Evolutionary conservation across 768 basidiomycete genomes (phyloP).

Genomic region (Hericium coralloides): DNA sequence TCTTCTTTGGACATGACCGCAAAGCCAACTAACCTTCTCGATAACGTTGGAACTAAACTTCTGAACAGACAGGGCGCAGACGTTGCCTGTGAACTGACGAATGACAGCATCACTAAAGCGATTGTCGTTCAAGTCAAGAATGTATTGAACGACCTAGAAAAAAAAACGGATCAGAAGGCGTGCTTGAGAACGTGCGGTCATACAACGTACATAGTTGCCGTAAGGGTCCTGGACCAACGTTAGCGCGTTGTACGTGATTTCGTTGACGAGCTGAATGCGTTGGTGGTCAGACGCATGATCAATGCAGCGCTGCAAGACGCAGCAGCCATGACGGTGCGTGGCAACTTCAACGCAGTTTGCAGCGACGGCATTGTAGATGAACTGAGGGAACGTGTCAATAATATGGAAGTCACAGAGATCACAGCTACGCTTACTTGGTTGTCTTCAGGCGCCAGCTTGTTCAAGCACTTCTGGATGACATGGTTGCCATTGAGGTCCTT

Average conservation of each 20-base stretch:
- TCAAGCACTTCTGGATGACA: conserved; percentile 98
- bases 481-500: conserved; percentile 97
- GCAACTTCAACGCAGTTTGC: conserved; percentile 99
- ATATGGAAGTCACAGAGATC: background rate
- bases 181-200: background rate
- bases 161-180: background rate
- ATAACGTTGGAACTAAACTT: conserved; percentile 99
- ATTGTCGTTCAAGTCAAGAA: conserved; percentile 96
- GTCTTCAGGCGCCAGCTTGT: conserved; percentile 96
- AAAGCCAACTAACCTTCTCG: conserved; percentile 58
- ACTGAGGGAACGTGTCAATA: conserved; percentile 34
- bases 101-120: conserved; percentile 97
- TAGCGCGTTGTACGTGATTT: conserved; percentile 97
- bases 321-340: conserved; percentile 96
- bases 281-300: conserved; percentile 97
- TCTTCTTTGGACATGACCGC: background rate
- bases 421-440: conserved; percentile 61
- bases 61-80: conserved; percentile 95
- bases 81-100: conserved; percentile 94
- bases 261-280: conserved; percentile 91
- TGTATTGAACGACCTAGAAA: conserved; percentile 90
- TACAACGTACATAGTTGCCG: conserved; percentile 69
- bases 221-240: conserved; percentile 97
- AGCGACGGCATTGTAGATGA: conserved; percentile 99
- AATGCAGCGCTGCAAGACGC: conserved; percentile 95